Conservation (phyloP, 148 eudicot species). For the Pharnaceum exiguum region DNA sequence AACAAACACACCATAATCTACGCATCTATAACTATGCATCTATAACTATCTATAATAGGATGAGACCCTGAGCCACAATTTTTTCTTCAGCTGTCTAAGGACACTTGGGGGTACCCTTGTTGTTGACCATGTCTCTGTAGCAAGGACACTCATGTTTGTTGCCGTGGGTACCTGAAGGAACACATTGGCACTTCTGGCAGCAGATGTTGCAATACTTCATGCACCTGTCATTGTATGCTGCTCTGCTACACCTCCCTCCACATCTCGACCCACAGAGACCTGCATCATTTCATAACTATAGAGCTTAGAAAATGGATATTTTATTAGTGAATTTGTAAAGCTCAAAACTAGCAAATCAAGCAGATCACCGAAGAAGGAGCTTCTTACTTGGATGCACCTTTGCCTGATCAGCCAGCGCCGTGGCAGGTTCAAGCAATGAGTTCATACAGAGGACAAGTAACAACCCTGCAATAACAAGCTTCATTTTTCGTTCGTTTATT, state of each 20-base stretch:
- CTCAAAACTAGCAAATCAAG: not conserved
- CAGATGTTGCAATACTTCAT: constrained; percentile 39
- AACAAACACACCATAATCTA: too few species aligned
- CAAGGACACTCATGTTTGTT: constrained; percentile 69
- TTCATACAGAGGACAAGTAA: constrained; percentile 20
- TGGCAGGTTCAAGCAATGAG: constrained; percentile 25
- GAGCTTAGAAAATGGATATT: not conserved
- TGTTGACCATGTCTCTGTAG: constrained; percentile 44
- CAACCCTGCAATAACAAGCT: constrained; percentile 23
- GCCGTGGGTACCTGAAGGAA: constrained; percentile 56
- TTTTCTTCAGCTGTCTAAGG: constrained; percentile 21
- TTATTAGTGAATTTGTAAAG: not conserved
- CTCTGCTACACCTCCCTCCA: constrained; percentile 31
- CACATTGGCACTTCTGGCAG: constrained; percentile 50
- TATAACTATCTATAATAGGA: too few species aligned
- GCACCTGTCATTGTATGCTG: constrained; percentile 28
- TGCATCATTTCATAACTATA: constrained; percentile 10
- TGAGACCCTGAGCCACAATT: not conserved
- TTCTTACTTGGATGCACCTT: constrained; percentile 14
- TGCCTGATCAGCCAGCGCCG: constrained; percentile 22
- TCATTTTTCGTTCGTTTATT: constrained; percentile 18
- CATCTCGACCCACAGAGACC: constrained; percentile 34
- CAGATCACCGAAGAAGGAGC: not conserved
- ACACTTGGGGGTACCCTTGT: constrained; percentile 56
- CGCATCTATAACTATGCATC: too few species aligned